phyloP scores from a whole-genome alignment of 805 yeast genomes.

The Lipomyces anomalus region DNA sequence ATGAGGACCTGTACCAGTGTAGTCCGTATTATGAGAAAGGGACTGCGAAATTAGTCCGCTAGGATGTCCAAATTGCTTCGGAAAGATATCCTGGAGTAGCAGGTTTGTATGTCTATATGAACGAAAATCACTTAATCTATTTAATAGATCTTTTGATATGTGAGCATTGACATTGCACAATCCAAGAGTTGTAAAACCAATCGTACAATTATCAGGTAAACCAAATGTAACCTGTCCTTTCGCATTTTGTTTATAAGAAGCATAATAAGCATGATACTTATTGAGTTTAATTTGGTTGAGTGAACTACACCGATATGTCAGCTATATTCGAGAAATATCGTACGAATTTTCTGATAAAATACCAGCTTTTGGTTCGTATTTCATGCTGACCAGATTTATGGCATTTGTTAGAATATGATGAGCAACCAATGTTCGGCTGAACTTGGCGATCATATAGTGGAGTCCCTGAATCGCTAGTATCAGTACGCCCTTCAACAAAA shows the following conservation, averaged over 20 bases:
- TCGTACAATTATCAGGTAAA: not conserved
- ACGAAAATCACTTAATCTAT: not conserved
- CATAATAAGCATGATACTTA: constrained; percentile 9
- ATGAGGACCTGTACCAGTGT: too few species aligned
- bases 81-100: constrained; percentile 10
- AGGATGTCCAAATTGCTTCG: constrained; percentile 6
- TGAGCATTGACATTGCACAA: not conserved
- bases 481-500: too few species aligned
- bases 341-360: not conserved
- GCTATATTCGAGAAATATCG: not conserved
- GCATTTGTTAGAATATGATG: not conserved
- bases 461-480: too few species aligned
- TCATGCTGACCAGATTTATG: not conserved
- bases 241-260: not conserved
- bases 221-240: constrained; percentile 2
- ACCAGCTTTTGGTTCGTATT: not conserved
- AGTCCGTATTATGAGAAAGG: not conserved
- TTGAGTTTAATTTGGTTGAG: constrained; percentile 3
- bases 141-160: not conserved
- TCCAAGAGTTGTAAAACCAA: not conserved
- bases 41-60: constrained; percentile 4
- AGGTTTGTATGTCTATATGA: constrained; percentile 15
- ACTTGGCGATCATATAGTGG: not conserved
- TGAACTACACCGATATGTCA: not conserved
- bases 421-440: constrained; percentile 1